Evolutionary conservation across 2,329 filamentous ascomycete genomes (phyloP), one percentile per base, ranked within the genome.

Genomic region (Talaromyces sp.): DNA sequence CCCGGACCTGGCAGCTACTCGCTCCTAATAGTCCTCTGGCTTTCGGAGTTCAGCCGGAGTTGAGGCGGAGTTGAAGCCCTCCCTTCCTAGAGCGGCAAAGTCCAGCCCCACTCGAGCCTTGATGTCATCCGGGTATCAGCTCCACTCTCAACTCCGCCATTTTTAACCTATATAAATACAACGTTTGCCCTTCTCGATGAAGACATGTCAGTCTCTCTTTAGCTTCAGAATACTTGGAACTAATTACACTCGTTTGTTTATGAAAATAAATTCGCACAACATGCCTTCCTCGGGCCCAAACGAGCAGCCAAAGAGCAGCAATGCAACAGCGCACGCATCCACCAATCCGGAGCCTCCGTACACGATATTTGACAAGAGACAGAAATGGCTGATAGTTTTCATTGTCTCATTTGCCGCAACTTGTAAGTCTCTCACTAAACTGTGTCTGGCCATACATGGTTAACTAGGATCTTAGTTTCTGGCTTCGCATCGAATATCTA

Each of bases 381-480:
- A 84, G 67, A 82, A 81, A 62, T 72, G 73, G 2, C 22, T 84
- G 0, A 81, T 84, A 28, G 72, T 84, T 0, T 61, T 75, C 3
- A 69, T 82, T 7, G 77, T 80, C 7, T 82, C 82, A 0, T 76
- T 76, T 9, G 82, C 81, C 1, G 81, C 82, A 27, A 84, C 82
- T 1, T 84, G 79, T 82, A 69, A 70, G 73, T 67, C 5, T 36
- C 33, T 17, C 33, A 17, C 13, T 6, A 17, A 15, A 36, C 17
- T 13, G 33, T 15, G 4, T 36, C 15, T 36, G 13, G 13, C 6
- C 15, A 36, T 36, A 13, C 33, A 6, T 36, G 33, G 17, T 36
- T 36, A 17, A 36, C 5, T 36, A 17, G 5, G 15, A 36, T 36
- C 33, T 10, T 42, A 72, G 70, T 79, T 61, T 78, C 77, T 2